Evolutionary conservation across 495 filamentous ascomycete species (phyloP), one percentile per base, ranked within the genome.

Genomic region (Neurospora sp.): DNA sequence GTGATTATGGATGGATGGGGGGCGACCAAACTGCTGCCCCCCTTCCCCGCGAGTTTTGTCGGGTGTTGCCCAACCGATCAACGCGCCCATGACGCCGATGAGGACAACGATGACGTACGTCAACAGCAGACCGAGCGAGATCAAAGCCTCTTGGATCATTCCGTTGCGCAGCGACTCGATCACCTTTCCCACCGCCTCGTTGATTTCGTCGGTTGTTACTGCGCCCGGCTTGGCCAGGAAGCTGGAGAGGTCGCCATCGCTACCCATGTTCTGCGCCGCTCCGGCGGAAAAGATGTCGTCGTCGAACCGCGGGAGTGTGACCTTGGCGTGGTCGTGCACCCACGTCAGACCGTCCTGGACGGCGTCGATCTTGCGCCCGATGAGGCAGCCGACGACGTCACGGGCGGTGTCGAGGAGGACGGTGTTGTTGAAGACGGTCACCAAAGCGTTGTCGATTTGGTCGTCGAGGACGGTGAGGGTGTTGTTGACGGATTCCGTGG

Each of bases 341-440:
- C 94, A 99, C 0, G 92, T 96, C 0, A 98, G 88, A 10, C 91
- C 96, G 75, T 91, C 89, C 78, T 98, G 85, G 74, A 98, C 86
- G 12, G 89, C 83, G 16, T 88, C 87, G 72, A 95, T 81, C 82
- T 95, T 94, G 72, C 93, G 80, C n/a, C 86, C 88, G 71, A 96
- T 86, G 12, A 96, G 78, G 74, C 94, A 96, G 75, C 91, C 84
- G 71, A 94, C 87, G 20, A 97, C 84, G 5, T 90, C 92, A 48
- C 87, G 82, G 66, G 97, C 86, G 0, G 94, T 92, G 5, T 88
- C 86, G 73, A 91, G 85, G 46, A 97, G 89, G 35, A 92, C 71
- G 0, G 96, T 98, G 68, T 87, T 88, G 41, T 92, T 90, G 80
- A 98, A 97, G n/a, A 92, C 91, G 0, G 81, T 79, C 75, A 92